phyloP scores from a whole-genome alignment of 192 early-diverging fungal genomes.

The Podila clonocystis region DNA sequence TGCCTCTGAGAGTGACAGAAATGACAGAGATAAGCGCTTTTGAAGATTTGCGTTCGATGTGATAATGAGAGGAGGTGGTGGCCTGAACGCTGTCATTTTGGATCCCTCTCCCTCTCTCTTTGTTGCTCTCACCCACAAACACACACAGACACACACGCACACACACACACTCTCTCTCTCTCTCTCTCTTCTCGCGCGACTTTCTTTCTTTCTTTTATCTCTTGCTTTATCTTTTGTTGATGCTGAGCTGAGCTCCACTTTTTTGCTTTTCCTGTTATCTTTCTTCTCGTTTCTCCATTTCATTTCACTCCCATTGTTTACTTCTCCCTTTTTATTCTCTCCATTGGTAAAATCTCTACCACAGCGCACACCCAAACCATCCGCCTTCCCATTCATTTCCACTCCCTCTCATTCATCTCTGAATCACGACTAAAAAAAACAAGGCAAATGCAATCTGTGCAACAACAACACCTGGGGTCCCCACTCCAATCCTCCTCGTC shows the following conservation, averaged over 20 bases:
- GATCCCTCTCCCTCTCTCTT: too few relatives aligned
- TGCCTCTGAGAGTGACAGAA: too few relatives aligned
- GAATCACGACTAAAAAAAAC: too few relatives aligned
- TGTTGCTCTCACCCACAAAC: too few relatives aligned
- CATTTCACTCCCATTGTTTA: background rate
- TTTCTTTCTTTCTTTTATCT: background rate
- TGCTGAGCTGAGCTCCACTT: background rate
- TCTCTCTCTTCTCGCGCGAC: background rate
- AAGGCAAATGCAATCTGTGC: background rate
- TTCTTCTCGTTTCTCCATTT: background rate
- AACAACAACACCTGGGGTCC: background rate
- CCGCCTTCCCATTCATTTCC: background rate
- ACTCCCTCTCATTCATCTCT: background rate
- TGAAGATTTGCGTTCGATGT: too few relatives aligned
- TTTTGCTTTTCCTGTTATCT: background rate
- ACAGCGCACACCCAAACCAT: too few relatives aligned
- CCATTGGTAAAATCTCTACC: too few relatives aligned
- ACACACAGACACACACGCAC: background rate
- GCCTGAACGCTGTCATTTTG: too few relatives aligned
- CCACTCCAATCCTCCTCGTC: background rate
- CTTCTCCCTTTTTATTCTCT: background rate
- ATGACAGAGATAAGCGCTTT: background rate
- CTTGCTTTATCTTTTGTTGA: background rate
- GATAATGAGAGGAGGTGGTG: background rate
- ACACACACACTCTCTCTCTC: background rate